phyloP scores from a whole-genome alignment of 2,329 filamentous ascomycete genomes.

The Tolypocladium inflatum region DNA sequence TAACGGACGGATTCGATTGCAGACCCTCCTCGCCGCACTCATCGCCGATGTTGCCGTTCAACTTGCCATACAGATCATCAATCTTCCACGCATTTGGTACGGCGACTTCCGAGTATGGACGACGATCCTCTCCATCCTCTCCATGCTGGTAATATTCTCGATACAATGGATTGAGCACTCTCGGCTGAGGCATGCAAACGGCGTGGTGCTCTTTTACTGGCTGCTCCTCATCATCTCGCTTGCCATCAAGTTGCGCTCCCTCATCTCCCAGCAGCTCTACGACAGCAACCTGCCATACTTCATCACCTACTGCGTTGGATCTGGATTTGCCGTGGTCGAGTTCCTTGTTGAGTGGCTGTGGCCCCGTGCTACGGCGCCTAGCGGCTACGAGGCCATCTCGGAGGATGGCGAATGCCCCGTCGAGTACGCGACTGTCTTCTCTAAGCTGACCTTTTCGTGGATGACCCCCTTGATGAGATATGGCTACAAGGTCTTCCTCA shows the following conservation, averaged over 20 bases:
- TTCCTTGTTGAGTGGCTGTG: constrained; percentile 80
- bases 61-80: constrained; percentile 64
- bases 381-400: constrained; percentile 46
- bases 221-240: constrained; percentile 72
- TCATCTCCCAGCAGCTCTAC: constrained; percentile 70
- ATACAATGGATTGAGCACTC: constrained; percentile 84
- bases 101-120: constrained; percentile 84
- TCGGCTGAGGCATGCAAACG: constrained; percentile 75
- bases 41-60: constrained; percentile 61
- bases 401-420: constrained; percentile 60
- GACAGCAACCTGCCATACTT: constrained; percentile 63
- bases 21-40: constrained; percentile 56
- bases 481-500: constrained; percentile 85
- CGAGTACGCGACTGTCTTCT: constrained; percentile 92
- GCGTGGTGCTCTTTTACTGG: constrained; percentile 88
- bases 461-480: constrained; percentile 98
- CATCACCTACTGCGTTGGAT: constrained; percentile 60
- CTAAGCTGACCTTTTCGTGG: constrained; percentile 89
- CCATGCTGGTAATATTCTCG: constrained; percentile 63
- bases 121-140: constrained; percentile 60
- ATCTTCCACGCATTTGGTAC: constrained; percentile 60
- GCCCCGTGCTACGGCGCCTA: constrained; percentile 57
- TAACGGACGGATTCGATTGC: not conserved
- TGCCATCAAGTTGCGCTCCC: constrained; percentile 74
- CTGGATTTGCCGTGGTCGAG: constrained; percentile 59